Conservation (phyloP, 495 filamentous ascomycete species). For the Aspergillus indologenus region DNA sequence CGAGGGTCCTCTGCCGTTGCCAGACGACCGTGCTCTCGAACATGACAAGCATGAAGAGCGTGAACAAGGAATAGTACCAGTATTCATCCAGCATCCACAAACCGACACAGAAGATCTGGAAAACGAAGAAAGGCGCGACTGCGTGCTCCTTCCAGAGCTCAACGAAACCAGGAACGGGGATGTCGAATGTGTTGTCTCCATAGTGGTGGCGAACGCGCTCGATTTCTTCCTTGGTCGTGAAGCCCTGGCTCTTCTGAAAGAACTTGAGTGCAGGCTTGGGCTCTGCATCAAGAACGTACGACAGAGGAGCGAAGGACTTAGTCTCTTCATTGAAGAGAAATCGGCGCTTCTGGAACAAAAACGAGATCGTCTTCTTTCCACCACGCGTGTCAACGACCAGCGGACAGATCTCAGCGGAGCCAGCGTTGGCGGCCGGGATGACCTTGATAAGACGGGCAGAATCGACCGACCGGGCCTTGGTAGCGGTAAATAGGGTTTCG, state of each 20-base stretch:
- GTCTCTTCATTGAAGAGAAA: conserved; percentile 77
- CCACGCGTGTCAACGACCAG: conserved; percentile 69
- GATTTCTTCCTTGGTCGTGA: conserved; percentile 68
- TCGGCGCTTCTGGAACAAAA: conserved; percentile 96
- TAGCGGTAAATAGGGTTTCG: conserved; percentile 76
- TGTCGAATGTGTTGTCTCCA: conserved; percentile 95
- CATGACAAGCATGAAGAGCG: conserved; percentile 93
- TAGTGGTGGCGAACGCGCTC: conserved; percentile 83
- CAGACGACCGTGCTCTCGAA: conserved; percentile 99
- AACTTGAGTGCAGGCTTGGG: conserved; percentile 70
- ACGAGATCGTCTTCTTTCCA: conserved; percentile 73
- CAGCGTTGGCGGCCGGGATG: conserved; percentile 85
- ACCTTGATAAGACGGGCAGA: conserved; percentile 91
- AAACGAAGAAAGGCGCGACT: conserved; percentile 98
- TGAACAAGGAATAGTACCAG: conserved; percentile 99
- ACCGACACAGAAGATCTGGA: conserved; percentile 98
- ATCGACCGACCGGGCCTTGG: conserved; percentile 62
- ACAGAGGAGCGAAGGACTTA: conserved; percentile 71
- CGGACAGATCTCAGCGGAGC: conserved; percentile 81
- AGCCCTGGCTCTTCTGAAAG: conserved; percentile 77
- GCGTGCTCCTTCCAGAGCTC: conserved; percentile 98
- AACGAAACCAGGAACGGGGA: conserved; percentile 90
- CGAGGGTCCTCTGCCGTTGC: conserved; percentile 96
- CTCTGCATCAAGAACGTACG: conserved; percentile 79
- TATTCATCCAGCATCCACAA: conserved; percentile 99